Conservation (phyloP, 495 filamentous ascomycete genomes). For the Durotheca rogersii region DNA sequence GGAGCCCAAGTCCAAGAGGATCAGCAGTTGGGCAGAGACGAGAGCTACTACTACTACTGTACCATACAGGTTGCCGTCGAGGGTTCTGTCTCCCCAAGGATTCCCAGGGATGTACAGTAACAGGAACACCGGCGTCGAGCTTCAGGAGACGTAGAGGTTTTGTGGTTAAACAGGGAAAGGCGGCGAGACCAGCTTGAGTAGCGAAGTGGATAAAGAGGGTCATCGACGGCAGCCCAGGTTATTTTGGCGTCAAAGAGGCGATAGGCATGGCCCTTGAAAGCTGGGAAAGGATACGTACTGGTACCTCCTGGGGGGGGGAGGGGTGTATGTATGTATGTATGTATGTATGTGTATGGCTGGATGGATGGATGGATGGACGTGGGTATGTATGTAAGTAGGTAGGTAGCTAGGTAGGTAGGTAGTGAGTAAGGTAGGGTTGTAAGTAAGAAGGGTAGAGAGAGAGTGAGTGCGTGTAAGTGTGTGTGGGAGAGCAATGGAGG, state of each 20-base stretch:
- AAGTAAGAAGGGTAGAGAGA: no score
- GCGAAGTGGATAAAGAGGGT: slow-evolving; percentile 35
- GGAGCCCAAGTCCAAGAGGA: slow-evolving; percentile 40
- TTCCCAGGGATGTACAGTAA: slow-evolving; percentile 16
- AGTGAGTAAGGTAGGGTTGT: no score
- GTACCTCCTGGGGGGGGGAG: not conserved
- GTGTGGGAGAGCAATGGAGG: no score
- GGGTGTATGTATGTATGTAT: not conserved
- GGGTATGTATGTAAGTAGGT: slow-evolving; percentile 14
- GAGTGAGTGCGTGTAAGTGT: no score
- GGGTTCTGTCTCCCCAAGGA: slow-evolving; percentile 19
- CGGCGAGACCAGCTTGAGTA: slow-evolving; percentile 26
- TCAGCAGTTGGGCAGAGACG: slow-evolving; percentile 43
- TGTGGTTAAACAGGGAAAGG: slow-evolving; percentile 34
- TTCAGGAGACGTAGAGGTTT: slow-evolving; percentile 30
- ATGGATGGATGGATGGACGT: no score
- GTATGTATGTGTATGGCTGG: not conserved
- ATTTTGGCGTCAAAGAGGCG: slow-evolving; percentile 32
- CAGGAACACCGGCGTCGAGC: slow-evolving; percentile 30
- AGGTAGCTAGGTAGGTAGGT: no score
- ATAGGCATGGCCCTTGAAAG: slow-evolving; percentile 22
- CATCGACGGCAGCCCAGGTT: slow-evolving; percentile 29
- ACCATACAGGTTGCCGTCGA: slow-evolving; percentile 19
- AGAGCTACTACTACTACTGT: slow-evolving; percentile 26
- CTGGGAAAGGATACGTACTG: not conserved